Percentiles rank a stretch among this genome's conserved stretches.
Conservation (phyloP, 306 rosid genomes). For the Herpetospermum pedunculosum region DNA sequence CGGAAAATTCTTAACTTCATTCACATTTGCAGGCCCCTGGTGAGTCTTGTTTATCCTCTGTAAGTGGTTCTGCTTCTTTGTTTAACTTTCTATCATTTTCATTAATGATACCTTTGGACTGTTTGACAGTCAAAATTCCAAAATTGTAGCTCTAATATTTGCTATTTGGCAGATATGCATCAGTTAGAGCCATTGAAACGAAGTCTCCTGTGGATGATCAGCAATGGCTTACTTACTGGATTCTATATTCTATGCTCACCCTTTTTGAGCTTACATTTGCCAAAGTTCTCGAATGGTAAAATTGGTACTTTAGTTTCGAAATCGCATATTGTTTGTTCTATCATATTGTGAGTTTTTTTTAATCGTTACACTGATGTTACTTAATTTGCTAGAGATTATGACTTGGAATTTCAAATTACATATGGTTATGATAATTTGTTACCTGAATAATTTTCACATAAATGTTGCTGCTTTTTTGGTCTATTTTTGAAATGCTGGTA, state of each 20-base stretch:
- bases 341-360: background rate
- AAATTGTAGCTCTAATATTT: constrained; percentile 13
- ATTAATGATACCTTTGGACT: background rate
- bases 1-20: constrained; percentile 17
- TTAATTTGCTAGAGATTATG: background rate
- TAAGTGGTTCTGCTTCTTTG: constrained; percentile 29
- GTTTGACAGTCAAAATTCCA: background rate
- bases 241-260: constrained; percentile 84
- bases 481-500: background rate
- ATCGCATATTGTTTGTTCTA: background rate
- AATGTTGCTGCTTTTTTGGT: background rate
- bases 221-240: constrained; percentile 98
- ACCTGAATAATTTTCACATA: background rate
- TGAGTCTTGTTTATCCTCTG: constrained; percentile 95
- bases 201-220: constrained; percentile 79
- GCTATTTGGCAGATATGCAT: constrained; percentile 55
- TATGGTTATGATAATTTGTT: background rate
- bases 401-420: background rate
- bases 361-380: background rate
- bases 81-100: background rate
- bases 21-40: constrained; percentile 65
- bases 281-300: constrained; percentile 76
- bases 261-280: constrained; percentile 85
- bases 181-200: constrained; percentile 82
- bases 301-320: constrained; percentile 6